These are phyloP conservation scores for Pyrenochaeta sp. DNA, from an alignment of 2,329 filamentous ascomycete genomes.

Conservation along the genomic window DNA sequence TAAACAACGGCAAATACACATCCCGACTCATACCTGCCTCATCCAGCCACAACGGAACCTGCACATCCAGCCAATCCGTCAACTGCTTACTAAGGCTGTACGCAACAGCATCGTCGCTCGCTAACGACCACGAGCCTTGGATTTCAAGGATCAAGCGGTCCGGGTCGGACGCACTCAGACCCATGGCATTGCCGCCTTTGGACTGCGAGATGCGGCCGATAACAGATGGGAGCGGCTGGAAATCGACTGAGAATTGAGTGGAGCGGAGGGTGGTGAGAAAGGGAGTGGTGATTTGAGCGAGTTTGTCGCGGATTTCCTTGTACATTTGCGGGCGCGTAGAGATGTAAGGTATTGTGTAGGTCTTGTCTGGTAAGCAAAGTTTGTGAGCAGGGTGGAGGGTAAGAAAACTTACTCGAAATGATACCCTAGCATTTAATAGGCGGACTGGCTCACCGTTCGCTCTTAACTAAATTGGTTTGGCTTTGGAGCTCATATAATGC, in stretches of 20 bases:
- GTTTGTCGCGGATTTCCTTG: conserved; percentile 44
- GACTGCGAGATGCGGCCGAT: conserved; percentile 26
- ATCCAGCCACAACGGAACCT: conserved; percentile 31
- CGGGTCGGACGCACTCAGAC: conserved; percentile 28
- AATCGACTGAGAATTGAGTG: conserved; percentile 33
- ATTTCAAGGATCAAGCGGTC: conserved; percentile 33
- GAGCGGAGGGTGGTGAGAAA: conserved; percentile 28
- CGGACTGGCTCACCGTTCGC: conserved; percentile 21
- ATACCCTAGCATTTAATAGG: conserved; percentile 23
- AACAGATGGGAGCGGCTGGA: conserved; percentile 32
- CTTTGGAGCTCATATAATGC: conserved; percentile 11
- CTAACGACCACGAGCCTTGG: conserved; percentile 26
- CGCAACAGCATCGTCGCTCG: conserved; percentile 22
- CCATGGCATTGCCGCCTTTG: conserved; percentile 37
- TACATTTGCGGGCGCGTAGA: conserved; percentile 44
- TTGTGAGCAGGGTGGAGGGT: conserved; percentile 4
- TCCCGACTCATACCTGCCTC: conserved; percentile 27
- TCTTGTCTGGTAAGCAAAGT: conserved; percentile 16
- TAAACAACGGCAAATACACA: conserved; percentile 31
- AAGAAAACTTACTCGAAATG: conserved; percentile 28
- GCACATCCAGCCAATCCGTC: conserved; percentile 31
- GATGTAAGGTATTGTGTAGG: conserved; percentile 35
- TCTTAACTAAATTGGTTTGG: conserved; percentile 17
- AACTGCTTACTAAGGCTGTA: conserved; percentile 24
- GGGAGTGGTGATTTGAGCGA: conserved; percentile 29